phyloP scores from a whole-genome alignment of 176 grass and related monocot genomes.

The Oryza meyeriana region DNA sequence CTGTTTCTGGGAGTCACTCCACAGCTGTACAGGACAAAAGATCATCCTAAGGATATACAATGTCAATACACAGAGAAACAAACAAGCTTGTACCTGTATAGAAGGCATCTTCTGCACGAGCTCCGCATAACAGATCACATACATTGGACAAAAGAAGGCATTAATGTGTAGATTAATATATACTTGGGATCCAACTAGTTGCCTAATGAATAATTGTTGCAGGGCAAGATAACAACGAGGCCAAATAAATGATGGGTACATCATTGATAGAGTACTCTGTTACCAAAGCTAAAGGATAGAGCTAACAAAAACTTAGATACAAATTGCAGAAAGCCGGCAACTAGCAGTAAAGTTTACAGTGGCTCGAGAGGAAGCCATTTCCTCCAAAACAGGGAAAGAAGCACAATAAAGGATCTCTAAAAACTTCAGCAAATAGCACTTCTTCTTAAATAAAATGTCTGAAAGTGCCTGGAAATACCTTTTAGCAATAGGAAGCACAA shows the following conservation, averaged over 20 bases:
- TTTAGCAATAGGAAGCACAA: conserved; percentile 16
- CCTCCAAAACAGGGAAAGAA: conserved; percentile 24
- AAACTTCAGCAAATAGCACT: background rate
- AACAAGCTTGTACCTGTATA: conserved; percentile 77
- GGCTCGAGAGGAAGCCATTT: conserved; percentile 11
- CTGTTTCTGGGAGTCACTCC: conserved; percentile 57
- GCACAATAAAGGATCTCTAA: conserved; percentile 12
- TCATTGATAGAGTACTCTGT: conserved; percentile 39
- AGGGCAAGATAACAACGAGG: conserved; percentile 32
- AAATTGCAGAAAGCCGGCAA: conserved; percentile 42
- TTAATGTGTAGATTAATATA: conserved; percentile 37
- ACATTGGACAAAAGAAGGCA: conserved; percentile 39
- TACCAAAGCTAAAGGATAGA: conserved; percentile 41
- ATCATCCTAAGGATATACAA: conserved; percentile 35
- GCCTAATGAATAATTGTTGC: conserved; percentile 21
- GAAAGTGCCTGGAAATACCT: background rate
- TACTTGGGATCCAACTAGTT: conserved; percentile 19
- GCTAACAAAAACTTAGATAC: conserved; percentile 10
- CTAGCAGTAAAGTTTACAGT: conserved; percentile 25
- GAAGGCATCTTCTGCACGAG: conserved; percentile 90
- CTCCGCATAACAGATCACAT: conserved; percentile 22
- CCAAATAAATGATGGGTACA: conserved; percentile 26
- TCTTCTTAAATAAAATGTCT: background rate
- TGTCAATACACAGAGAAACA: conserved; percentile 23
- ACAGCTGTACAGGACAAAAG: conserved; percentile 60